Evolutionary conservation across 768 basidiomycete genomes (phyloP).

Genomic region (Lactifluus subvellereus): DNA sequence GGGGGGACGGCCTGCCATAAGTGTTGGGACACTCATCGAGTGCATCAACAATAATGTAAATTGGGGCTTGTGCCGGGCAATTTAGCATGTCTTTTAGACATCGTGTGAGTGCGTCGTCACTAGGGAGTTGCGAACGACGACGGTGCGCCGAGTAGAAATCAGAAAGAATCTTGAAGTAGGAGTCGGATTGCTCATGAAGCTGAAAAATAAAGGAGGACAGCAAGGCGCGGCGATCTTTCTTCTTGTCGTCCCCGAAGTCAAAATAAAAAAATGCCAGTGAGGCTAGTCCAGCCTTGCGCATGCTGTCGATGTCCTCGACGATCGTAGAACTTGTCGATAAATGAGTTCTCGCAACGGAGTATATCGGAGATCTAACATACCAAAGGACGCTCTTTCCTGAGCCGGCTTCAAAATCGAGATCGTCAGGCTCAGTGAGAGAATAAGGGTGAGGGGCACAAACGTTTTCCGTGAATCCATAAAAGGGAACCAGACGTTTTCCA

Average conservation of each 20-base stretch:
- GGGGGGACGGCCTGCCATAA: not conserved
- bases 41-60: not conserved
- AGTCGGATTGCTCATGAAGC: not conserved
- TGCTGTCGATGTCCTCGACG: not conserved
- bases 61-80: not conserved
- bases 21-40: not conserved
- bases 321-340: not conserved
- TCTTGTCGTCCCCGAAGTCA: not conserved
- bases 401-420: not conserved
- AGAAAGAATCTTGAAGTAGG: not conserved
- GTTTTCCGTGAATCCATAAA: conserved; percentile 6
- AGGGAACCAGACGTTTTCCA: not conserved
- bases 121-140: not conserved
- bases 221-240: not conserved
- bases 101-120: not conserved
- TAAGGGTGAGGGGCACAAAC: not conserved
- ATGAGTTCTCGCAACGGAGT: not conserved
- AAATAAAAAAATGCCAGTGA: not conserved
- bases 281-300: not conserved
- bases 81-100: not conserved
- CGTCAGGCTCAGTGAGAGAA: not conserved
- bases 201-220: not conserved
- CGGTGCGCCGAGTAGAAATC: not conserved
- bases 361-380: not conserved
- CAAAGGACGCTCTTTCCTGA: not conserved